Base-by-base conservation (phyloP, 352 stramenopile species). In the Pythium folliculosum region DNA sequence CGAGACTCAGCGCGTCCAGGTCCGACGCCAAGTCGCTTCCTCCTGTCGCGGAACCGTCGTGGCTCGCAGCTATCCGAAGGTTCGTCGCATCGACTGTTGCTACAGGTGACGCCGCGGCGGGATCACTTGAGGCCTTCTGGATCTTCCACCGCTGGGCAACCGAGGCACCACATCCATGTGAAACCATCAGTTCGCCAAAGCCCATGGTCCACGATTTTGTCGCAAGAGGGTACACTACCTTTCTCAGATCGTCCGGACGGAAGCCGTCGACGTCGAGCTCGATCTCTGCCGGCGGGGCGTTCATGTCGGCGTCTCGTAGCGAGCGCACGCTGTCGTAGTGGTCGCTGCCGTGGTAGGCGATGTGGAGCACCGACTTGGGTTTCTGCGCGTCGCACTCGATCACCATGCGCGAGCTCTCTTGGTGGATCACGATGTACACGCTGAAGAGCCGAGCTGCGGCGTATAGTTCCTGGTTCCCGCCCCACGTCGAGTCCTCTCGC, bases 281-380 rank as follows among this genome's bases (percentile, higher is more conserved):
- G 48, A 95, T 88, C 23, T 74, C 67, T 47, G 72, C 30, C 6
- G 86, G 86, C 27, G 80, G 38, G 5, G 38, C 72, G 30, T 76
- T 71, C 22, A 77, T 37, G 30, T 77, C 69, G 14, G 53, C 45
- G 35, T 92, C 81, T 16, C 69, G 72, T 8, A 90, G 58, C 21
- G 75, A 65, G 14, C 82, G 83, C 22, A 95, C 77, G 54, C 87
- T 95, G 71, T 95, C 87, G 65, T 92, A 94, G 72, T 95, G 87
- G 60, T 95, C 85, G 54, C 78, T 88, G 27, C 80, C 84, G 44
- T 90, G 83, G 55, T 90, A 92, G 16, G 80, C 80, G 32, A 89
- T 72, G 67, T 91, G 80, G 30, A 89, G 60, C 22, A 92, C 63
- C 16, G 69, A 67, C 40, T 55, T 78, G 17, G 86, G 81, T 23